Evolutionary conservation across 2,329 filamentous ascomycete species (phyloP).

Genomic region (Ilyonectria mors-panacis): DNA sequence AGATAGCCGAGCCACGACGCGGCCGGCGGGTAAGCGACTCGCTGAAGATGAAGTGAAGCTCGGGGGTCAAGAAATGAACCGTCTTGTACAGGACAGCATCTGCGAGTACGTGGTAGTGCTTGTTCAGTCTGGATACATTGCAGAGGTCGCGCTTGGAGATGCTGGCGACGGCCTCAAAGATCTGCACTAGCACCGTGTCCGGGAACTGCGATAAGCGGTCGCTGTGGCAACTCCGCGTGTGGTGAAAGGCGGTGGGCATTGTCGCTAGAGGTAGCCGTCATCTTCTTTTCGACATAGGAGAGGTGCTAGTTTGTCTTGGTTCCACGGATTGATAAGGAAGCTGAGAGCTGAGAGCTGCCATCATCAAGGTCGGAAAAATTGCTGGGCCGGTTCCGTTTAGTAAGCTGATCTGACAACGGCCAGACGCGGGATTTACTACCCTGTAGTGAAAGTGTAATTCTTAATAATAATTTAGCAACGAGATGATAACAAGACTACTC

Average conservation of each 20-base stretch:
- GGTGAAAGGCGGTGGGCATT: neutral
- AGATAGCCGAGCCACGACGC: conserved; percentile 63
- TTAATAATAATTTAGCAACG: too few species aligned
- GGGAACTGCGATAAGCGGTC: neutral
- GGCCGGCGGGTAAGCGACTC: conserved; percentile 62
- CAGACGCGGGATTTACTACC: too few species aligned
- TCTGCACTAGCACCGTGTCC: conserved; percentile 26
- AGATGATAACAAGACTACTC: too few species aligned
- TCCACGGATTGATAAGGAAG: neutral
- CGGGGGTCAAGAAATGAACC: conserved; percentile 62
- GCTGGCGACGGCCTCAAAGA: conserved; percentile 51
- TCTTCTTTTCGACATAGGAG: neutral
- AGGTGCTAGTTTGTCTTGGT: neutral
- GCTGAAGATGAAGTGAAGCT: conserved; percentile 64
- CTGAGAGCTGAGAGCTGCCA: neutral
- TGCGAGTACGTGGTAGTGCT: conserved; percentile 59
- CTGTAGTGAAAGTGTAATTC: too few species aligned
- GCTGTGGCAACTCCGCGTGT: neutral
- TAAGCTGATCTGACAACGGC: too few species aligned
- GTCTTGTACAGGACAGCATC: conserved; percentile 64
- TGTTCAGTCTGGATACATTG: conserved; percentile 60
- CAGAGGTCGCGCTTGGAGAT: conserved; percentile 59
- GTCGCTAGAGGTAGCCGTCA: neutral
- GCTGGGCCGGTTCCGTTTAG: neutral
- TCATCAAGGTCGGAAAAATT: neutral